Evolutionary conservation across 2,329 filamentous ascomycete species (phyloP), one percentile per base, ranked within the genome.

Genomic region (Elsinoe perseae): DNA sequence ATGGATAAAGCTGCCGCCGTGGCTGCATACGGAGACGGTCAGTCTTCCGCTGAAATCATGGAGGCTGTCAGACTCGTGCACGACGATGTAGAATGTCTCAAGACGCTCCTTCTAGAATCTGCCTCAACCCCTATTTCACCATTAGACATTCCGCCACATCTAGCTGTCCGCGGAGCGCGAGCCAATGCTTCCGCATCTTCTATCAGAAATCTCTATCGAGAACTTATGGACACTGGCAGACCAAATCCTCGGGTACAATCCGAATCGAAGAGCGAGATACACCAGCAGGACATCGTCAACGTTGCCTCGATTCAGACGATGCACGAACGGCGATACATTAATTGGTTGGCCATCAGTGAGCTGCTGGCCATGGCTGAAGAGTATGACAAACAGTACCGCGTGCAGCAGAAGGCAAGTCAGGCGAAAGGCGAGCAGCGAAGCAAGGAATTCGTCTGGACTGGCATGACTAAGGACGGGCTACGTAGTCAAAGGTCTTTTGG

Each of bases 261-360:
- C 1, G 32, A 46, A 20, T 10, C 40, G 12, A 8, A 4, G 12
- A 18, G 46, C n/a, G n/a, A n/a, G n/a, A n/a, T n/a, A n/a, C n/a
- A n/a, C n/a, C n/a, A n/a, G n/a, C n/a, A n/a, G n/a, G n/a, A n/a
- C n/a, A n/a, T 14, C 16, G 9, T n/a, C 25, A 16, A 42, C 21
- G 20, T 4, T 4, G 20, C 3, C 21, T 25, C 16, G 14, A n/a
- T 5, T 14, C 32, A 10, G n/a, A 16, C 43, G 1, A 20, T 77
- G 12, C 71, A 71, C 36, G 68, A 73, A 20, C 64, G 78, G 12
- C 72, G 77, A 34, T 80, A 75, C 63, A 69, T 72, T 58, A 77
- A 77, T 57, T 80, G 77, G 77, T 67, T 71, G 48, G 66, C 65
- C 6, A 67, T 79, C 46, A 74, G 76, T 54, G 70, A 75, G 50